Evolutionary conservation across 345 rosid species (phyloP), one percentile per base, ranked within the genome.

Genomic region (Camelina hispida): DNA sequence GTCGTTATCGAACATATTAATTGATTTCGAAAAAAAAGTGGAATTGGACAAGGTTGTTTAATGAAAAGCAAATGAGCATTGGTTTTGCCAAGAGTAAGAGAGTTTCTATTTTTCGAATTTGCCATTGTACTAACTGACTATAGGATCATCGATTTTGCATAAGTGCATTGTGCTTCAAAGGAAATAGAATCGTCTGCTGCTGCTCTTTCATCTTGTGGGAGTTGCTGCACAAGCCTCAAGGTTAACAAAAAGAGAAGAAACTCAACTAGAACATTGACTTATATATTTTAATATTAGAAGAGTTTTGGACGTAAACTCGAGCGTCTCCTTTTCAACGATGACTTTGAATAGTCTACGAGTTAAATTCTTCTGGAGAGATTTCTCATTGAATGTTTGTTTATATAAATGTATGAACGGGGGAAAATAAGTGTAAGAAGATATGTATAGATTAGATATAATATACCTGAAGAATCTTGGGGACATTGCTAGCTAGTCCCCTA

Each of bases 381-480:
- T 34, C 42, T 50, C 15, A 25, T 50, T n/a, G 30, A 23, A 12
- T 66, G 46, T 53, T 40, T 13, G 7, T 28, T 4, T 28, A 59
- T 20, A 18, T 13, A n/a, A n/a, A 63, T n/a, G 35, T 32, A 15
- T 6, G 34, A 65, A 42, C 35, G n/a, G 32, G 47, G 14, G 4
- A 15, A 68, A 6, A 38, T 20, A 38, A 16, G 42, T 20, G 42
- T 20, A 16, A 12, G 69, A 73, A 30, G 55, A 53, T 37, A 32
- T 32, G 1, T 52, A 54, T 16, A 44, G 5, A 62, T 23, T 6
- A 12, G 1, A 32, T n/a, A 58, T 79, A 83, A 32, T n/a, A 58
- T 79, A 83, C 86, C 86, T 81, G 84, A 54, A 89, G 80, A 75
- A 85, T 73, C 55, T 83, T 87, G 40, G 73, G 71, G 17, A 85